These are phyloP conservation scores for Starmerella lactis-condensi DNA, from an alignment of 805 yeast genomes.

Conservation along the genomic window DNA sequence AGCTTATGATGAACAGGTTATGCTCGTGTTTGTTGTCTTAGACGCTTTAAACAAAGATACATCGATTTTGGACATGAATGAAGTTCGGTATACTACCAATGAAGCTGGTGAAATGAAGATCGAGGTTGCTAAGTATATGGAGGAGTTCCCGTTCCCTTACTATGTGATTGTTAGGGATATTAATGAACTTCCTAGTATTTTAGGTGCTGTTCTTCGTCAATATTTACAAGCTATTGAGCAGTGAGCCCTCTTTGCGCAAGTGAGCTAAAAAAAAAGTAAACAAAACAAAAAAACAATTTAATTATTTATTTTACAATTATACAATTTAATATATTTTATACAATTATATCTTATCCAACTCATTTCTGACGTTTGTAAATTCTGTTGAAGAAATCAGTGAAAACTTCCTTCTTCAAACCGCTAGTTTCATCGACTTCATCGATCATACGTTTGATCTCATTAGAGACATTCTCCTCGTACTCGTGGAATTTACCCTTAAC, in stretches of 20 bases:
- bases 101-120: constrained; percentile 50
- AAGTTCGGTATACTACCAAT: constrained; percentile 58
- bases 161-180: constrained; percentile 86
- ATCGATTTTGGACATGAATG: constrained; percentile 85
- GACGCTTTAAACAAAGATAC: constrained; percentile 59
- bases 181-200: constrained; percentile 76
- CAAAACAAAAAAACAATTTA: no score
- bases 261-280: no score
- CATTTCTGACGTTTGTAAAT: constrained; percentile 87
- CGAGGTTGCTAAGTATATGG: constrained; percentile 68
- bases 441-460: constrained; percentile 44
- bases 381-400: constrained; percentile 67
- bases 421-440: constrained; percentile 66
- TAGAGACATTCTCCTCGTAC: constrained; percentile 67
- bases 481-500: constrained; percentile 52
- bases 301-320: no score
- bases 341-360: constrained; percentile 1
- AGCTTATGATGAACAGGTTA: constrained; percentile 79
- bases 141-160: constrained; percentile 90
- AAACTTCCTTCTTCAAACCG: constrained; percentile 82
- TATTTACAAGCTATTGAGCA: constrained; percentile 35
- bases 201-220: constrained; percentile 75
- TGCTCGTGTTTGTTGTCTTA: constrained; percentile 86
- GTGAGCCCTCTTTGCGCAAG: no score
- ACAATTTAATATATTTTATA: no score